Evolutionary conservation across 2,329 filamentous ascomycete species (phyloP), one percentile per base, ranked within the genome.

Genomic region (Colletotrichum salicis): DNA sequence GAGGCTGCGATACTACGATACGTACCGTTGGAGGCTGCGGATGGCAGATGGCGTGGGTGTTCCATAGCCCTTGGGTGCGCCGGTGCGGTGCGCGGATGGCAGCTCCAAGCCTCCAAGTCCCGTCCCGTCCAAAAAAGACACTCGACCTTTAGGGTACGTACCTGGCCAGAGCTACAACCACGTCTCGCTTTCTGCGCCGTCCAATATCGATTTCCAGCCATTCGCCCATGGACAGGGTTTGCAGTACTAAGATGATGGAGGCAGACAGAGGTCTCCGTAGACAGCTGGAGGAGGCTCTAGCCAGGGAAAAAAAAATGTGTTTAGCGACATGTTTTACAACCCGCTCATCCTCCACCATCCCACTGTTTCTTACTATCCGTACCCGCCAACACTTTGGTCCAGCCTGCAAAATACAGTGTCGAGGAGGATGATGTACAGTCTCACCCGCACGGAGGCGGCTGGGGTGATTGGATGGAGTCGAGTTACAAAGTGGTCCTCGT

Each of bases 351-450:
- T 12, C 33, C 1, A 24, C 70, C 60, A 56, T 68, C 41, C 63
- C 66, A 55, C 65, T 60, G 66, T 62, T 45, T 59, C 55, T 22
- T 56, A 51, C 60, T 51, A 48, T 55, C 33, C 58, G 41, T 33
- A 19, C 13, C 37, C 37, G 35, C 13, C 35, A 31, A 41, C 33
- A 29, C n/a, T 48, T 41, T 65, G 64, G 70, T 37, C 45, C 7
- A 22, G 70, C 35, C 60, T 57, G 55, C 61, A 70, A 69, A 75
- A 73, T 71, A 73, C 73, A 68, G 71, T 74, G 64, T 52, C 45
- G 24, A 45, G 11, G 15, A 24, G 48, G 35, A 22, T 58, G 19
- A 3, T 31, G 31, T 45, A 60, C 72, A 10, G 70, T 64, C 55
- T 55, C 52, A 24, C 61, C 52, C 67, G 45, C 71, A 73, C 68